phyloP scores from a whole-genome alignment of 208 protist genomes.

The Lotmaria passim region DNA sequence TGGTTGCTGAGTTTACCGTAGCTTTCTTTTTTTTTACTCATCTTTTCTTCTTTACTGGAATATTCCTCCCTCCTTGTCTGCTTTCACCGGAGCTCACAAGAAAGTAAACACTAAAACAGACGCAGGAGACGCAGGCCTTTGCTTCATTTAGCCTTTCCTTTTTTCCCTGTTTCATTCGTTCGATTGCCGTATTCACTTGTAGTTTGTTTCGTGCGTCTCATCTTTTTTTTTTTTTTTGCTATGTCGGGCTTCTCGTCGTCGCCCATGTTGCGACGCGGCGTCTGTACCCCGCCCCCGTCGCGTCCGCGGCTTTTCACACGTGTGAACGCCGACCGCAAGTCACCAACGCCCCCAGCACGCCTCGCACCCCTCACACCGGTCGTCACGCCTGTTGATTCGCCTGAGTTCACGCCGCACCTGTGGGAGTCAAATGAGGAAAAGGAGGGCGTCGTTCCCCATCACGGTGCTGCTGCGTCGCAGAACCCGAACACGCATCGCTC shows the following conservation, averaged over 20 bases:
- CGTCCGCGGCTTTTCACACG: constrained; percentile 30
- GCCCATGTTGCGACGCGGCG: constrained; percentile 3
- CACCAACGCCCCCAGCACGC: constrained; percentile 28
- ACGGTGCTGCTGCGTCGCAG: too few species aligned
- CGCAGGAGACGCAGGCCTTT: too few species aligned
- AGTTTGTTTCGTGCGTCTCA: not conserved
- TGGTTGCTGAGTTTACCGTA: too few species aligned
- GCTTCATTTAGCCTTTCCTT: too few species aligned
- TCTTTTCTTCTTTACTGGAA: not conserved
- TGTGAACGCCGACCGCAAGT: constrained; percentile 3
- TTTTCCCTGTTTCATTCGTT: not conserved
- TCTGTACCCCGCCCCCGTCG: constrained; percentile 13
- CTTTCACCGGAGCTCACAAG: too few species aligned
- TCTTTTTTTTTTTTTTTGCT: constrained; percentile 13
- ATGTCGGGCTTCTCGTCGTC: constrained; percentile 3
- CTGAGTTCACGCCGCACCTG: not conserved
- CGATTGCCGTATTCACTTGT: not conserved
- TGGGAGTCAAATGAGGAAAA: not conserved
- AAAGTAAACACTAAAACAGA: too few species aligned
- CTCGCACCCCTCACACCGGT: constrained; percentile 22
- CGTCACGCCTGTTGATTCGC: not conserved
- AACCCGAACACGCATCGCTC: too few species aligned
- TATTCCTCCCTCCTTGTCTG: too few species aligned
- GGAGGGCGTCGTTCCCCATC: too few species aligned
- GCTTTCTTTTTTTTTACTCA: too few species aligned